Evolutionary conservation across 108 stramenopile species (phyloP).

Genomic region (Pseudonitzschia delicatissima): DNA sequence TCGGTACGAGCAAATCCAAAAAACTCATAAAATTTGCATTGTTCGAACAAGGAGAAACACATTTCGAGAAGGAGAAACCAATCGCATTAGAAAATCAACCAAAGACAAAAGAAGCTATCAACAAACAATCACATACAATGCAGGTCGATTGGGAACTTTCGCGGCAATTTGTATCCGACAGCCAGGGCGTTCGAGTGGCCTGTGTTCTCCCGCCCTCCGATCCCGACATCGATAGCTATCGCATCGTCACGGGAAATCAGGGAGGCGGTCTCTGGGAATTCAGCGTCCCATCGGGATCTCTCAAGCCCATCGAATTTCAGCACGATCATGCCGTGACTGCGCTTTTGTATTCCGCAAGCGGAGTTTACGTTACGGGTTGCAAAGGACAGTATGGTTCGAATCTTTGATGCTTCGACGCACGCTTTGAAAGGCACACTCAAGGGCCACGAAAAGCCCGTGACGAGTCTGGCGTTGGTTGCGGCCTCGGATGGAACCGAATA

Average conservation of each 20-base stretch:
- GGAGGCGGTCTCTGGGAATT: conserved; percentile 44
- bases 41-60: too few species aligned
- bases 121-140: conserved; percentile 22
- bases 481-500: background rate
- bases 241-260: conserved; percentile 45
- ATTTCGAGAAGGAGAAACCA: background rate
- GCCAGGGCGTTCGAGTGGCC: conserved; percentile 46
- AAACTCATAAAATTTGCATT: too few species aligned
- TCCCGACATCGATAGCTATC: conserved; percentile 17
- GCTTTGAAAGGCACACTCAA: conserved; percentile 38
- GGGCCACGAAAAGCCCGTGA: conserved; percentile 84
- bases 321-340: conserved; percentile 54
- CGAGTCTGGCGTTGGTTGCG: conserved; percentile 49
- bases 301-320: conserved; percentile 38
- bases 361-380: conserved; percentile 66
- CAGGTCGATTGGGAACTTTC: conserved; percentile 58
- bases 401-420: conserved; percentile 57
- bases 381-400: conserved; percentile 72
- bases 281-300: conserved; percentile 31
- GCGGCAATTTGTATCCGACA: conserved; percentile 43
- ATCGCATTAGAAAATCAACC: too few species aligned
- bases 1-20: too few species aligned
- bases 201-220: conserved; percentile 21
- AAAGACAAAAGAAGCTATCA: too few species aligned
- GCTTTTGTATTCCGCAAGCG: conserved; percentile 10